Percentiles rank a stretch among this genome's conserved stretches.
These are phyloP conservation scores for Mortierella sp. DNA, from an alignment of 371 early-diverging fungal species.

Conservation along the genomic window DNA sequence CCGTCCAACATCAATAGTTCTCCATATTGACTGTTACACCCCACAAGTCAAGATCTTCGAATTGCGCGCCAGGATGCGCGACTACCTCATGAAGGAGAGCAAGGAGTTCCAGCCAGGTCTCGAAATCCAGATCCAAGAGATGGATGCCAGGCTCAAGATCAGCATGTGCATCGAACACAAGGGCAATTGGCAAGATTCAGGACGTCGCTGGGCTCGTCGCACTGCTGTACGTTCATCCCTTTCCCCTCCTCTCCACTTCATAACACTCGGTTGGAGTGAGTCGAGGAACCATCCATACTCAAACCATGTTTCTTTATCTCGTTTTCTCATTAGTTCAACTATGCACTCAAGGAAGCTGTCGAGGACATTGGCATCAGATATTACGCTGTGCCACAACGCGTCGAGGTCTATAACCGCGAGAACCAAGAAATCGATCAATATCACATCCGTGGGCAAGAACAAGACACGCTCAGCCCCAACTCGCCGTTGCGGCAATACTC, in stretches of 20 bases:
- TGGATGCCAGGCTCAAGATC: constrained; percentile 65
- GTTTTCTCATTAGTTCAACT: constrained; percentile 61
- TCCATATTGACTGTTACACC: constrained; percentile 76
- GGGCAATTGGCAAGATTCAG: constrained; percentile 82
- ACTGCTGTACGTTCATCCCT: constrained; percentile 39
- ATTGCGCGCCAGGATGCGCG: constrained; percentile 63
- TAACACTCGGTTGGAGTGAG: no score
- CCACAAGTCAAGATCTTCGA: constrained; percentile 65
- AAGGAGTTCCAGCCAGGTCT: constrained; percentile 74
- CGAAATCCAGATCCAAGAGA: constrained; percentile 68
- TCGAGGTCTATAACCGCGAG: constrained; percentile 36
- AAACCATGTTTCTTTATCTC: neutral
- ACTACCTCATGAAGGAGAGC: constrained; percentile 68
- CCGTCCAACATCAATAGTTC: constrained; percentile 8
- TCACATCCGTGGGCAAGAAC: constrained; percentile 6
- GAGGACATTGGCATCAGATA: constrained; percentile 69
- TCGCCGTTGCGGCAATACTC: constrained; percentile 38
- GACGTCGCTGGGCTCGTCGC: constrained; percentile 70
- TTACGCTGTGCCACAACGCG: constrained; percentile 60
- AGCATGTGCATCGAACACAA: constrained; percentile 71
- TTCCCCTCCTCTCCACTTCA: neutral
- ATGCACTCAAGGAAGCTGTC: constrained; percentile 68
- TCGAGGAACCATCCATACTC: constrained; percentile 1
- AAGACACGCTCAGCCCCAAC: constrained; percentile 15
- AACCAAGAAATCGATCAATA: constrained; percentile 4